Conservation (phyloP, 805 yeast species). For the Vanderwaltozyma polyspora region DNA sequence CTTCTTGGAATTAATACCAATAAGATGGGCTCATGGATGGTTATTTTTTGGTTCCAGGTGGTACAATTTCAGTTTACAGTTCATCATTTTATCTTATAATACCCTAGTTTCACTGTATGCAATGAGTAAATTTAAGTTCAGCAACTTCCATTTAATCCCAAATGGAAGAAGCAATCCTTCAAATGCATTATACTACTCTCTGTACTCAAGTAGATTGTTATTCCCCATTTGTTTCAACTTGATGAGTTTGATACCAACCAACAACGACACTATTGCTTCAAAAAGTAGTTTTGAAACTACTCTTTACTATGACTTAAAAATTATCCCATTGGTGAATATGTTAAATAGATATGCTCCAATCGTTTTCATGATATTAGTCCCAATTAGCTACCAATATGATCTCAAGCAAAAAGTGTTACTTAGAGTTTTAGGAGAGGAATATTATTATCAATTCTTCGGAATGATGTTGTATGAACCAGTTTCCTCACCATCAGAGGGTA, state of each 20-base stretch:
- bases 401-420: slow-evolving; percentile 21
- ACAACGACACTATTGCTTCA: slow-evolving; percentile 1
- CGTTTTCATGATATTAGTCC: slow-evolving; percentile 16
- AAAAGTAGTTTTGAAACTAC: slow-evolving; percentile 18
- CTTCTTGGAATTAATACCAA: slow-evolving; percentile 19
- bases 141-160: slow-evolving; percentile 24
- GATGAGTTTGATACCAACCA: slow-evolving; percentile 18
- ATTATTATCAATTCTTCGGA: slow-evolving; percentile 26
- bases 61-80: slow-evolving; percentile 14
- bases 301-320: slow-evolving; percentile 18
- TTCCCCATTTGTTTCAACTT: slow-evolving; percentile 27
- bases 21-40: slow-evolving; percentile 17
- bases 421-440: slow-evolving; percentile 24
- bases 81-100: slow-evolving; percentile 19
- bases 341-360: slow-evolving; percentile 22
- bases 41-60: slow-evolving; percentile 12
- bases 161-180: slow-evolving; percentile 26
- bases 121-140: slow-evolving; percentile 25
- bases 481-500: slow-evolving; percentile 1
- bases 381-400: slow-evolving; percentile 20
- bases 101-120: slow-evolving; percentile 23
- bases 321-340: slow-evolving; percentile 21
- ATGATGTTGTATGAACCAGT: slow-evolving; percentile 22
- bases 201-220: slow-evolving; percentile 25
- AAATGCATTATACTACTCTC: slow-evolving; percentile 23